Conservation (phyloP, 805 yeast species). For the Candida montana region DNA sequence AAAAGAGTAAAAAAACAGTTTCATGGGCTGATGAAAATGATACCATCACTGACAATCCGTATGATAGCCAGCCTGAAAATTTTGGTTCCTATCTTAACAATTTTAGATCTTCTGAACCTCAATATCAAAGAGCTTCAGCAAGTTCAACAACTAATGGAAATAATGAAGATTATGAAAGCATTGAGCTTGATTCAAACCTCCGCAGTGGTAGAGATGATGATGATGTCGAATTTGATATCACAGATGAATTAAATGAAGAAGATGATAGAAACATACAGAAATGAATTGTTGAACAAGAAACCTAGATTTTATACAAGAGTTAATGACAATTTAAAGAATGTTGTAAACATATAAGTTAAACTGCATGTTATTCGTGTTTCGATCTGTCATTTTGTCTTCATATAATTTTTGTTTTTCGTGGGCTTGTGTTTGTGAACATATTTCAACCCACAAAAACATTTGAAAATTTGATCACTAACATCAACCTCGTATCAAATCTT, state of each 20-base stretch:
- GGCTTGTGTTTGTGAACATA: too few species aligned
- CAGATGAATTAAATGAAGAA: slow-evolving; percentile 13
- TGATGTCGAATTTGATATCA: slow-evolving; percentile 19
- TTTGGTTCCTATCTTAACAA: slow-evolving; percentile 21
- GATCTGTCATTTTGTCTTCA: too few species aligned
- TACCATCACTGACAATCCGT: slow-evolving; percentile 12
- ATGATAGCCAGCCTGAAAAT: slow-evolving; percentile 2
- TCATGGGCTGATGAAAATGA: slow-evolving; percentile 33
- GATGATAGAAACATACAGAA: not conserved
- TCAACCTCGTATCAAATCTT: too few species aligned
- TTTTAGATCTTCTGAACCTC: slow-evolving; percentile 12
- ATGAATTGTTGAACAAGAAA: too few species aligned
- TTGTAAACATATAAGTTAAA: too few species aligned
- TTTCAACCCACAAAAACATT: too few species aligned
- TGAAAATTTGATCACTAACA: too few species aligned
- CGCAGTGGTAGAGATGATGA: not conserved
- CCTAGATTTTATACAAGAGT: too few species aligned
- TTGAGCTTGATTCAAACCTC: slow-evolving; percentile 17
- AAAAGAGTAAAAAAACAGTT: slow-evolving; percentile 26
- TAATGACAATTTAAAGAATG: too few species aligned
- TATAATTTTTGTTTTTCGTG: too few species aligned
- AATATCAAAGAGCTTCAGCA: slow-evolving; percentile 8
- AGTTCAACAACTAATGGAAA: slow-evolving; percentile 4
- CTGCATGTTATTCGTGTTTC: too few species aligned
- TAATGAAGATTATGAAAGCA: slow-evolving; percentile 14